Evolutionary conservation across 2,329 filamentous ascomycete genomes (phyloP).

Genomic region (Penicillium sp.): DNA sequence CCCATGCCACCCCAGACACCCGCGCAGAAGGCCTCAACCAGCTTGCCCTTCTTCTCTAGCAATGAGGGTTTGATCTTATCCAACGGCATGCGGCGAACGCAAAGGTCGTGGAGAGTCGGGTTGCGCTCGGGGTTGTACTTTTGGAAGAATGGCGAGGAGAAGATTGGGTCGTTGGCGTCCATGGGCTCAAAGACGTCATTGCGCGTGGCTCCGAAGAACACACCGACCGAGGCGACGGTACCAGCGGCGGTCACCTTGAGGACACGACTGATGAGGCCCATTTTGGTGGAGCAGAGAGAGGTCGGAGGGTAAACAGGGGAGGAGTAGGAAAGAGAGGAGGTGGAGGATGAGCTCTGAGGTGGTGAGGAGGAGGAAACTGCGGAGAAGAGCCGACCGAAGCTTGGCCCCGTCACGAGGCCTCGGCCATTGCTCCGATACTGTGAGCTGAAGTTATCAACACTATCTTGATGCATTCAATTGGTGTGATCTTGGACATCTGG

Average conservation of each 20-base stretch:
- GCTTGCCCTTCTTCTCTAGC: slow-evolving; percentile 64
- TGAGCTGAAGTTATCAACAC: neutral
- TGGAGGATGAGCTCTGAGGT: neutral
- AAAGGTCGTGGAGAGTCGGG: slow-evolving; percentile 68
- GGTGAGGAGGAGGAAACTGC: slow-evolving; percentile 1
- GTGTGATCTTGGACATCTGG: no score
- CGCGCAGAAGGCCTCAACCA: slow-evolving; percentile 70
- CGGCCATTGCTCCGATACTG: neutral
- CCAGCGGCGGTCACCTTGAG: slow-evolving; percentile 54
- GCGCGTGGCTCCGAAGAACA: slow-evolving; percentile 61
- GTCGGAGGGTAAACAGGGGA: neutral
- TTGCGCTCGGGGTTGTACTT: slow-evolving; percentile 68
- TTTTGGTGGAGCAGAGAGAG: slow-evolving; percentile 33
- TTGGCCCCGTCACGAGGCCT: slow-evolving; percentile 3
- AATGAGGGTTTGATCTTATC: slow-evolving; percentile 69
- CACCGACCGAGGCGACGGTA: slow-evolving; percentile 57
- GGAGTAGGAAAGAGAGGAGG: neutral
- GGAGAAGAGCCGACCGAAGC: slow-evolving; percentile 4
- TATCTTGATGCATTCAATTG: no score
- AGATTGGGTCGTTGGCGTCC: slow-evolving; percentile 66
- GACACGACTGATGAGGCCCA: slow-evolving; percentile 60
- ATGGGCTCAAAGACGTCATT: slow-evolving; percentile 65
- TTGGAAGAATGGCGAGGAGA: slow-evolving; percentile 62
- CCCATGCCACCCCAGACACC: slow-evolving; percentile 71
- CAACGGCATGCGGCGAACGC: slow-evolving; percentile 67